Evolutionary conservation across 208 protist genomes (phyloP).

Genomic region (Leishmania martiniquensis): DNA sequence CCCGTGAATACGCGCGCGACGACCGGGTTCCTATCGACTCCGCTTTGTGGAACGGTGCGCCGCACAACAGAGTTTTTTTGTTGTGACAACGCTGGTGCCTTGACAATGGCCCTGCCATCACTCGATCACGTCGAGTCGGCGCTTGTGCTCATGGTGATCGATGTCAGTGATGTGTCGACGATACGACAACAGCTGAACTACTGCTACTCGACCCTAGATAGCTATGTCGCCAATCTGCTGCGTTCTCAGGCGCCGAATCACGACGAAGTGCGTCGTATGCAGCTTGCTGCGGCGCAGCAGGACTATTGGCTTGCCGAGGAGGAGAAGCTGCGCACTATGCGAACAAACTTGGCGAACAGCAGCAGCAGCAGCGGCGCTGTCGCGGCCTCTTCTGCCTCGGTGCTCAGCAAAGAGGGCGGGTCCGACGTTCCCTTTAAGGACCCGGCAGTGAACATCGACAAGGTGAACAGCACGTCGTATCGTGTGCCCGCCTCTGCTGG

Average conservation of each 20-base stretch:
- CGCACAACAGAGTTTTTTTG: constrained; percentile 81
- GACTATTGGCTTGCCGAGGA: constrained; percentile 65
- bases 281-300: constrained; percentile 65
- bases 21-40: neutral
- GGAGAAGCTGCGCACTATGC: constrained; percentile 28
- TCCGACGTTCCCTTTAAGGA: constrained; percentile 23
- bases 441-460: constrained; percentile 28
- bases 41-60: constrained; percentile 19
- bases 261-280: constrained; percentile 74
- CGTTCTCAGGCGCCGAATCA: constrained; percentile 60
- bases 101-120: constrained; percentile 75
- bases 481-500: constrained; percentile 31
- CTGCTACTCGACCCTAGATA: constrained; percentile 50
- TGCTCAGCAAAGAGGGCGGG: constrained; percentile 1
- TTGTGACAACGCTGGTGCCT: constrained; percentile 77
- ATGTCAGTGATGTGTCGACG: constrained; percentile 53
- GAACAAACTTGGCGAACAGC: constrained; percentile 21
- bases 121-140: constrained; percentile 60
- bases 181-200: constrained; percentile 63
- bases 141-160: constrained; percentile 78
- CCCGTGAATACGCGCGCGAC: neutral
- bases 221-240: constrained; percentile 58
- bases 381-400: neutral
- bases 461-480: constrained; percentile 35
- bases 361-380: constrained; percentile 17